These are phyloP conservation scores for Suillus plorans DNA, from an alignment of 768 basidiomycete genomes.

Conservation along the genomic window DNA sequence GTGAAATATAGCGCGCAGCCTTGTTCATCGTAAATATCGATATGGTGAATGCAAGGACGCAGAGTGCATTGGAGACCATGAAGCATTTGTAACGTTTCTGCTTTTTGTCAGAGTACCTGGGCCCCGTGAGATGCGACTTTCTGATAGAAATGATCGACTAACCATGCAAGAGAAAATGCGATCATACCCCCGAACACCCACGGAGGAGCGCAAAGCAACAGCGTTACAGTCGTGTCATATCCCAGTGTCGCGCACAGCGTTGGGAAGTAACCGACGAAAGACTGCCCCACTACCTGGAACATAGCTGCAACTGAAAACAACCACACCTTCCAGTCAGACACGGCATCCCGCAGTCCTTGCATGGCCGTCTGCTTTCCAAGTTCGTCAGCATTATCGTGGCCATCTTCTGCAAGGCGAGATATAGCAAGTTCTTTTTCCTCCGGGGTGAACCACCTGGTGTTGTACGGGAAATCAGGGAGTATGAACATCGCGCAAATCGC, in stretches of 20 bases:
- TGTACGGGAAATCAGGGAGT: constrained; percentile 38
- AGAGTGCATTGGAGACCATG: neutral
- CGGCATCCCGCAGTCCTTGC: constrained; percentile 53
- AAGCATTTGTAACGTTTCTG: neutral
- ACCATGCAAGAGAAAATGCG: neutral
- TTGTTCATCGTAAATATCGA: neutral
- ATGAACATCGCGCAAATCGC: constrained; percentile 34
- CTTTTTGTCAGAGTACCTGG: neutral
- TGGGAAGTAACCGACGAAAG: neutral
- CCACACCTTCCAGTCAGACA: constrained; percentile 81
- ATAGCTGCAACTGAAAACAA: constrained; percentile 61
- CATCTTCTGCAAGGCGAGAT: constrained; percentile 32
- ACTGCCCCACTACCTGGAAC: neutral
- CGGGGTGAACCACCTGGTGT: constrained; percentile 30
- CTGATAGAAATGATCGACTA: neutral
- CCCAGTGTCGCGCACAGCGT: neutral
- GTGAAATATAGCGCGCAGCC: neutral
- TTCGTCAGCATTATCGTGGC: constrained; percentile 48
- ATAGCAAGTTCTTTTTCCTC: constrained; percentile 31
- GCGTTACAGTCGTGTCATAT: neutral
- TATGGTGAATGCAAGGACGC: neutral
- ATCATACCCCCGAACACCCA: neutral
- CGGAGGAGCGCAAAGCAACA: neutral
- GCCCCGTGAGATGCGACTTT: neutral
- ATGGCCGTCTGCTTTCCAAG: constrained; percentile 24